These are phyloP conservation scores for Capsella rubella DNA, from an alignment of 441 rosid species.

Conservation along the genomic window DNA sequence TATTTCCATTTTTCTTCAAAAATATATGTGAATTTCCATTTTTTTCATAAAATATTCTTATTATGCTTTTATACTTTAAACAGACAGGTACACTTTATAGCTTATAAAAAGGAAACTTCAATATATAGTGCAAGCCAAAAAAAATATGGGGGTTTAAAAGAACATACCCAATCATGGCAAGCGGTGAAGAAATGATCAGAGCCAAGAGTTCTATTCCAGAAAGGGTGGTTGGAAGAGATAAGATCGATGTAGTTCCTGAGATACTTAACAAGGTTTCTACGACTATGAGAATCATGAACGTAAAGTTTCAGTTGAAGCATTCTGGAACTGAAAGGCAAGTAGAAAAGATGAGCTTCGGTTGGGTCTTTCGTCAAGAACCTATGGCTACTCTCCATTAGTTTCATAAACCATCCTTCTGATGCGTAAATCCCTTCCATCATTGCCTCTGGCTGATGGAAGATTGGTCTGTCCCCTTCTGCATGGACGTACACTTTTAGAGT, in stretches of 20 bases:
- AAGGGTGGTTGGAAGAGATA: conserved; percentile 64
- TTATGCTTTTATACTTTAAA: not conserved
- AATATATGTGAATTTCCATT: no score
- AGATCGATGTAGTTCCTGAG: conserved; percentile 60
- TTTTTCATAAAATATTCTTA: not conserved
- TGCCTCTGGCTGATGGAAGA: conserved; percentile 62
- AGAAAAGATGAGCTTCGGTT: conserved; percentile 80
- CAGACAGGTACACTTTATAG: not conserved
- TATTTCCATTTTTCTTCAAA: not conserved
- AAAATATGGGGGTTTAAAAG: not conserved
- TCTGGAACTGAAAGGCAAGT: conserved; percentile 81
- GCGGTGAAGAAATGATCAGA: conserved; percentile 89
- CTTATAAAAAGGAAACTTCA: not conserved
- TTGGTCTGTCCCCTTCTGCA: conserved; percentile 75
- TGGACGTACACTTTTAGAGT: conserved; percentile 75
- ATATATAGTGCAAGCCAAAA: not conserved
- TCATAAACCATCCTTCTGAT: conserved; percentile 97
- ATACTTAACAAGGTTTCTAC: conserved; percentile 55
- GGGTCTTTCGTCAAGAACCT: conserved; percentile 69
- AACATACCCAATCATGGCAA: conserved; percentile 90
- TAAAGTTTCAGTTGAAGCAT: conserved; percentile 66
- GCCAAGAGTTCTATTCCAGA: conserved; percentile 93
- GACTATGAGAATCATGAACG: conserved; percentile 66
- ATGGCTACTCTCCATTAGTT: conserved; percentile 59
- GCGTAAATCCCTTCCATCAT: conserved; percentile 74